Evolutionary conservation across 805 yeast species (phyloP).

Genomic region (Candida quercuum): DNA sequence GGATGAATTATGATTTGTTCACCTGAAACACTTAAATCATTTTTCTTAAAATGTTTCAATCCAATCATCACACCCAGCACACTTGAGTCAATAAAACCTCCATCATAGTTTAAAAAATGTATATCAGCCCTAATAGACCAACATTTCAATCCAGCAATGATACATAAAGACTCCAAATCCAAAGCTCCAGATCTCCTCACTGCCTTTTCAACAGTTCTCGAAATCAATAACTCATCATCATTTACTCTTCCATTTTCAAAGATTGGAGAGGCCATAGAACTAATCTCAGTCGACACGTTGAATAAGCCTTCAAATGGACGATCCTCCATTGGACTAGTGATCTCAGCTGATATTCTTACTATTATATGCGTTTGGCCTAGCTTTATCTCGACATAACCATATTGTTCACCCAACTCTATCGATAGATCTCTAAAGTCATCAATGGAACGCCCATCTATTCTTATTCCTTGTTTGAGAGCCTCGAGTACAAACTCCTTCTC

Average conservation of each 20-base stretch:
- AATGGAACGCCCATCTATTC: slow-evolving; percentile 67
- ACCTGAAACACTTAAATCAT: slow-evolving; percentile 72
- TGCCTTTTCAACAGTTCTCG: slow-evolving; percentile 86
- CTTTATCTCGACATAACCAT: slow-evolving; percentile 74
- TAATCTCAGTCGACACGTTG: slow-evolving; percentile 75
- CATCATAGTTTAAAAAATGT: slow-evolving; percentile 85
- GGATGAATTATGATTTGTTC: slow-evolving; percentile 64
- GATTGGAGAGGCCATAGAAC: slow-evolving; percentile 84
- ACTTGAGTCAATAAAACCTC: slow-evolving; percentile 86
- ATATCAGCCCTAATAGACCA: slow-evolving; percentile 92
- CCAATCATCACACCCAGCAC: slow-evolving; percentile 89
- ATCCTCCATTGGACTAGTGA: slow-evolving; percentile 78
- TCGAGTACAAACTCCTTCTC: slow-evolving; percentile 60
- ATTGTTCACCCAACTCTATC: slow-evolving; percentile 62
- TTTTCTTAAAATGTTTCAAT: slow-evolving; percentile 73
- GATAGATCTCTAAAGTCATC: slow-evolving; percentile 60
- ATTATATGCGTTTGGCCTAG: slow-evolving; percentile 74
- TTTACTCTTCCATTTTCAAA: slow-evolving; percentile 68
- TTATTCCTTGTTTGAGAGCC: slow-evolving; percentile 52
- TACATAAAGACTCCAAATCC: slow-evolving; percentile 86
- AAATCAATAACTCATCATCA: slow-evolving; percentile 77
- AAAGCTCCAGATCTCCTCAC: slow-evolving; percentile 85
- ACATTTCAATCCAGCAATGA: slow-evolving; percentile 84
- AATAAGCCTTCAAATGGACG: slow-evolving; percentile 93
- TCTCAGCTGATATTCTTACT: slow-evolving; percentile 69